Percentiles rank a stretch among this genome's conserved stretches.
These are phyloP conservation scores for Metarhizium humberi DNA, from an alignment of 2,329 filamentous ascomycete species.

Conservation along the genomic window DNA sequence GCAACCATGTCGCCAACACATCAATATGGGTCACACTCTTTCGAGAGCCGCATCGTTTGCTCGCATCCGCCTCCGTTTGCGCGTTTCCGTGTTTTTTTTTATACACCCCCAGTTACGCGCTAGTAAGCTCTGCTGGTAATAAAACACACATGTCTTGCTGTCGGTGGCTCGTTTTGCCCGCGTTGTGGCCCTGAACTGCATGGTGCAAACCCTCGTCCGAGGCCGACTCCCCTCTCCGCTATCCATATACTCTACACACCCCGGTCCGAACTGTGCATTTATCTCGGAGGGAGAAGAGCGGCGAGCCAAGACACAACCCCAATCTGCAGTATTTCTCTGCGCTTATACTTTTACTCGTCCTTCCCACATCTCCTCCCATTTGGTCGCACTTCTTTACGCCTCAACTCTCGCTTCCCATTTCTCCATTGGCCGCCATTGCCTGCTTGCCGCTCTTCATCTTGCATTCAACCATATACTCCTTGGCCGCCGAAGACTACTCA, in stretches of 20 bases:
- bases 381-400: background rate
- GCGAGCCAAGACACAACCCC: background rate
- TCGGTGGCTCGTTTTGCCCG: constrained; percentile 43
- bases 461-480: background rate
- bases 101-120: constrained; percentile 40
- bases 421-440: constrained; percentile 47
- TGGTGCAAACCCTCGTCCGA: constrained; percentile 2
- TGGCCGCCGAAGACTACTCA: background rate
- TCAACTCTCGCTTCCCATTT: constrained; percentile 16
- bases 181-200: constrained; percentile 10
- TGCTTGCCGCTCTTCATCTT: constrained; percentile 16
- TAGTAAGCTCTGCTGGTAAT: constrained; percentile 24
- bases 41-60: constrained; percentile 56
- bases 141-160: constrained; percentile 55
- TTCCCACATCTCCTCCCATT: constrained; percentile 2
- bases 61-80: constrained; percentile 41
- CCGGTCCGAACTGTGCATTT: background rate
- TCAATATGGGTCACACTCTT: constrained; percentile 63
- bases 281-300: background rate
- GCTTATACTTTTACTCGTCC: constrained; percentile 5
- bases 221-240: constrained; percentile 3
- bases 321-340: constrained; percentile 1
- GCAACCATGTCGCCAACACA: constrained; percentile 83
- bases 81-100: constrained; percentile 25
- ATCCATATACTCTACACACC: background rate